These are phyloP conservation scores for Colletotrichum spaethianum DNA, from an alignment of 2,329 filamentous ascomycete species.

Conservation along the genomic window DNA sequence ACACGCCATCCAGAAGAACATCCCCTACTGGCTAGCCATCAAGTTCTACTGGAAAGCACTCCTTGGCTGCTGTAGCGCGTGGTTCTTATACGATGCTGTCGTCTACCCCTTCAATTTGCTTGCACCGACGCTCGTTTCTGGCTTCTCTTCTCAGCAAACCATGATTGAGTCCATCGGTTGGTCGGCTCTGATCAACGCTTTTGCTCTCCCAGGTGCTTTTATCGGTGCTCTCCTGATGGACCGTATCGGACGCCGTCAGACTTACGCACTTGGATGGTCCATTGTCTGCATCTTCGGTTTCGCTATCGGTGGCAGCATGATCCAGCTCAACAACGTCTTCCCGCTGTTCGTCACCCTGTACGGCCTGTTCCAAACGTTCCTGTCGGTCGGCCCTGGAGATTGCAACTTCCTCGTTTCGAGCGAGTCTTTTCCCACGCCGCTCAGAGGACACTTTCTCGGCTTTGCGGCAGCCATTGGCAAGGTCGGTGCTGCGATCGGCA, in stretches of 20 bases:
- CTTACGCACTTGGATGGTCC: constrained; percentile 44
- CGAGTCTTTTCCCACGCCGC: constrained; percentile 65
- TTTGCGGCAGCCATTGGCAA: constrained; percentile 66
- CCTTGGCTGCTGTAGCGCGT: constrained; percentile 62
- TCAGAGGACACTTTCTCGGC: constrained; percentile 65
- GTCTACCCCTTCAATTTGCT: constrained; percentile 44
- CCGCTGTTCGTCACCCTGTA: constrained; percentile 67
- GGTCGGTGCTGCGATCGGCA: constrained; percentile 65
- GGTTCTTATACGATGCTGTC: constrained; percentile 47
- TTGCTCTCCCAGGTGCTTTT: constrained; percentile 46
- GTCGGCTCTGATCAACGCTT: constrained; percentile 46
- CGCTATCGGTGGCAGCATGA: constrained; percentile 63
- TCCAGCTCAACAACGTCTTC: constrained; percentile 60
- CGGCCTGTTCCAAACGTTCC: constrained; percentile 63
- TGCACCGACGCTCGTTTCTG: constrained; percentile 42
- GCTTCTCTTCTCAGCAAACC: constrained; percentile 42
- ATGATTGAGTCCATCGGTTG: constrained; percentile 46
- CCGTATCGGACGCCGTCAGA: constrained; percentile 45
- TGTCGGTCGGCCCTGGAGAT: constrained; percentile 63
- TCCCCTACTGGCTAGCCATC: constrained; percentile 44
- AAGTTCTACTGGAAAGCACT: constrained; percentile 61
- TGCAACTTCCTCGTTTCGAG: constrained; percentile 64
- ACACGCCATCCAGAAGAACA: constrained; percentile 46
- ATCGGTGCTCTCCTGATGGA: constrained; percentile 45
- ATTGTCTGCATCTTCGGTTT: constrained; percentile 57